These are phyloP conservation scores for Aspergillus mulundensis DNA, from an alignment of 495 filamentous ascomycete species.

Conservation along the genomic window DNA sequence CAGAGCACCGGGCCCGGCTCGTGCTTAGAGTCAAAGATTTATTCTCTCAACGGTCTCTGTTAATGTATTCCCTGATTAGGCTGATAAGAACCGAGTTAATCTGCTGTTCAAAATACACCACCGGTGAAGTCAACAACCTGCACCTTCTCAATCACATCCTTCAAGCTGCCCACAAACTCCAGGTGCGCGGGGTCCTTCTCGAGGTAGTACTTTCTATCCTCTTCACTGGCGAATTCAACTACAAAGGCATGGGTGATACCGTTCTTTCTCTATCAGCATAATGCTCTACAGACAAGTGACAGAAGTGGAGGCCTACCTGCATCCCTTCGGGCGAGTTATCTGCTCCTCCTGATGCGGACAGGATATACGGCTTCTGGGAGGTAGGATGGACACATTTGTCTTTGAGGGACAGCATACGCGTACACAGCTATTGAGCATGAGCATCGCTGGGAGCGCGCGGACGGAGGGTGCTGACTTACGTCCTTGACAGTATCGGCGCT, in stretches of 20 bases:
- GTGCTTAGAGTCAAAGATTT: no score
- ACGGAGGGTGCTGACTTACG: constrained; percentile 28
- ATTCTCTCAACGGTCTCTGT: no score
- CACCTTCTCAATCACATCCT: constrained; percentile 33
- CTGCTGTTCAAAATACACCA: constrained; percentile 10
- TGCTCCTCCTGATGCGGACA: constrained; percentile 51
- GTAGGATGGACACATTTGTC: constrained; percentile 41
- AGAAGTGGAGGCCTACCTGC: constrained; percentile 43
- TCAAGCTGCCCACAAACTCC: constrained; percentile 30
- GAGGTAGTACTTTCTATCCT: constrained; percentile 44
- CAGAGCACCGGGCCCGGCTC: no score
- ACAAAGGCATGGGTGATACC: constrained; percentile 46
- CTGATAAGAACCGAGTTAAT: no score
- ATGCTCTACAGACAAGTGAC: neutral
- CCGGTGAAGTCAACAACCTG: constrained; percentile 41
- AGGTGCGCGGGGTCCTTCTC: constrained; percentile 36
- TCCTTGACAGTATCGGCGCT: constrained; percentile 39
- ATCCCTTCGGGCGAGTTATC: constrained; percentile 63
- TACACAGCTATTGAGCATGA: constrained; percentile 20
- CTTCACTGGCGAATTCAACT: constrained; percentile 32
- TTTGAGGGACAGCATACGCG: constrained; percentile 35
- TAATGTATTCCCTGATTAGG: no score
- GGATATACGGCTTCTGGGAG: constrained; percentile 47
- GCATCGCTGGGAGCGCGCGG: neutral
- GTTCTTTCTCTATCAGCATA: constrained; percentile 10